Percentiles rank a stretch among this genome's conserved stretches.
phyloP scores from a whole-genome alignment of 2,329 filamentous ascomycete species.

The Ceratocystis cubensis region DNA sequence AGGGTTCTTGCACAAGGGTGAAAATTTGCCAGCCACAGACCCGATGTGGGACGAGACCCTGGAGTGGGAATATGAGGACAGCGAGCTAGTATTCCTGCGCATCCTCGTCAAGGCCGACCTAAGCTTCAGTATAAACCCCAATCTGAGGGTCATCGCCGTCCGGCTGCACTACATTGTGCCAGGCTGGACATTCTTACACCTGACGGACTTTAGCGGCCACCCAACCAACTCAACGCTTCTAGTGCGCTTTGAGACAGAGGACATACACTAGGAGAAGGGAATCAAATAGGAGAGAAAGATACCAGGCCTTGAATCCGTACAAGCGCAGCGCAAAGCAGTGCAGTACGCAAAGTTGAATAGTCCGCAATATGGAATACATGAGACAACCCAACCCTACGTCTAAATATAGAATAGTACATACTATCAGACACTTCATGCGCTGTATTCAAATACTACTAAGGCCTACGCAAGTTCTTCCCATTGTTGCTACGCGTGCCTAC shows the following conservation, averaged over 20 bases:
- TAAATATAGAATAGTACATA: no score
- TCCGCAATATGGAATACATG: no score
- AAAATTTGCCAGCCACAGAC: constrained; percentile 46
- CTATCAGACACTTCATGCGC: no score
- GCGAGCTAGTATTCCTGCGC: constrained; percentile 51
- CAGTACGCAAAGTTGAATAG: no score
- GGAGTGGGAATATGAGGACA: constrained; percentile 57
- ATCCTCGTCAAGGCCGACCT: constrained; percentile 57
- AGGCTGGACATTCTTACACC: constrained; percentile 51
- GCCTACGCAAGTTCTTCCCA: background rate
- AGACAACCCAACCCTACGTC: no score
- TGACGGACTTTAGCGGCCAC: constrained; percentile 51
- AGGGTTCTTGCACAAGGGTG: constrained; percentile 43
- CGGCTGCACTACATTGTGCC: constrained; percentile 42
- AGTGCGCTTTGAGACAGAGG: constrained; percentile 46
- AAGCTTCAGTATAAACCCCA: constrained; percentile 48
- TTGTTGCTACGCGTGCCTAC: background rate
- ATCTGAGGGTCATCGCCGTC: constrained; percentile 49
- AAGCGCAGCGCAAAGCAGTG: no score
- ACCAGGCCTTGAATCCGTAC: background rate
- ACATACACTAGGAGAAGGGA: constrained; percentile 24
- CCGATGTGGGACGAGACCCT: constrained; percentile 54
- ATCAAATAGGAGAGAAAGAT: no score
- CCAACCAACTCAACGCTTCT: constrained; percentile 52
- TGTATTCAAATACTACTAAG: background rate